Evolutionary conservation across 352 stramenopile genomes (phyloP), one percentile per base, ranked within the genome.

Genomic region (Phytophthora agathidicida): DNA sequence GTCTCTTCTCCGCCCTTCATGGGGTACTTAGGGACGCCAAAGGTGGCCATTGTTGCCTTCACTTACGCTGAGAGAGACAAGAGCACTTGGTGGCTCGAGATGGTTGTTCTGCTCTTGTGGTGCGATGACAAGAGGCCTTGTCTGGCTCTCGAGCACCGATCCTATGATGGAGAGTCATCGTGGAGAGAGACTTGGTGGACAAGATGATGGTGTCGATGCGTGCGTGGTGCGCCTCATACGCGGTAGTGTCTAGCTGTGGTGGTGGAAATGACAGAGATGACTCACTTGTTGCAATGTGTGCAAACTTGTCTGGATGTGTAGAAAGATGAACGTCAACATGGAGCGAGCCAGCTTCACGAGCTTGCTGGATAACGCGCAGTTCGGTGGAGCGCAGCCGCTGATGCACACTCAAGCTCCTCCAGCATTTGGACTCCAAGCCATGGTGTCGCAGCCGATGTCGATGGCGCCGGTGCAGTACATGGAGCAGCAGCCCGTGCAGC

Each of bases 281-380:
- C 67, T 76, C 52, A 76, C 66, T 60, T 59, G 41, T 49, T 61
- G 58, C 59, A 33, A 53, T 56, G 30, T 71, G 11, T 75, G 54
- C 44, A 36, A 46, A 59, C 26, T 47, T 68, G 50, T 61, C 22
- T 72, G 30, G 22, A 50, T 63, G 27, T 61, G 50, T 70, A 74
- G 60, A 74, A n/a, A 47, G 39, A 74, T 77, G 68, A 77, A 77
- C 64, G 48, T 74, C 52, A 67, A 77, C 44, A 68, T 77, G 68
- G 64, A 77, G 46, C 60, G 32, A 50, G 22, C 54, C 7, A 70
- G 48, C 54, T 77, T 77, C 35, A 61, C 43, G 11, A 74, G 47
- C 27, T 36, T 77, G 55, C 46, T 77, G 59, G 64, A 73, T 1
- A 32, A 56, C 30, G 20, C 68, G 9, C 59, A 72, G 48, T 75